These are phyloP conservation scores for Lathyrus oleraceus DNA, from an alignment of 306 rosid species.

Conservation along the genomic window DNA sequence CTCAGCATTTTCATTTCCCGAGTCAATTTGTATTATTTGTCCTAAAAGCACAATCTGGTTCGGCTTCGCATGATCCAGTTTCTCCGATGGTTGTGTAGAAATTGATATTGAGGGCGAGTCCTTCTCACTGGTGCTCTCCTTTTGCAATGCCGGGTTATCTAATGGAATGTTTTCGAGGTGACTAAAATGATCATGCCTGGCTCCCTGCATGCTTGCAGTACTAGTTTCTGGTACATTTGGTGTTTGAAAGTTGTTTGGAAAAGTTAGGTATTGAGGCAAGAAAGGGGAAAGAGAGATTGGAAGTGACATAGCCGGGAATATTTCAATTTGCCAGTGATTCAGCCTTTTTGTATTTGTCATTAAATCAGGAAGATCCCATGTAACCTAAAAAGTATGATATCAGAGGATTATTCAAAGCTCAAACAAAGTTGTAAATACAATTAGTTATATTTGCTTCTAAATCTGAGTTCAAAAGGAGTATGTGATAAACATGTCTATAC, in stretches of 20 bases:
- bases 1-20: constrained; percentile 65
- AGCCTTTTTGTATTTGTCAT: constrained; percentile 77
- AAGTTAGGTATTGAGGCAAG: constrained; percentile 64
- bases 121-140: constrained; percentile 48
- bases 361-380: constrained; percentile 85
- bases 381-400: constrained; percentile 53
- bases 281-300: constrained; percentile 64
- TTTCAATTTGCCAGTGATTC: constrained; percentile 81
- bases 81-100: constrained; percentile 37
- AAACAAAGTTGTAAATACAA: not conserved
- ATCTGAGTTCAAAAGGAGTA: not conserved
- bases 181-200: constrained; percentile 86
- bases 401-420: constrained; percentile 15
- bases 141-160: constrained; percentile 39
- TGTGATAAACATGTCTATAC: constrained; percentile 41
- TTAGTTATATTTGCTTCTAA: too few relatives aligned
- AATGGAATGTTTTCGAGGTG: too few relatives aligned
- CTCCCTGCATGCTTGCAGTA: constrained; percentile 99
- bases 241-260: constrained; percentile 50
- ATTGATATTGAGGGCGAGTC: constrained; percentile 35
- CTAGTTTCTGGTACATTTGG: constrained; percentile 52
- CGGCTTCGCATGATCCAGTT: constrained; percentile 50
- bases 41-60: constrained; percentile 68
- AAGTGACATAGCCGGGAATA: constrained; percentile 62
- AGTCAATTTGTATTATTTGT: constrained; percentile 55